Base-by-base conservation (phyloP, 176 grass and related monocot species). In the Triticum turgidum region DNA sequence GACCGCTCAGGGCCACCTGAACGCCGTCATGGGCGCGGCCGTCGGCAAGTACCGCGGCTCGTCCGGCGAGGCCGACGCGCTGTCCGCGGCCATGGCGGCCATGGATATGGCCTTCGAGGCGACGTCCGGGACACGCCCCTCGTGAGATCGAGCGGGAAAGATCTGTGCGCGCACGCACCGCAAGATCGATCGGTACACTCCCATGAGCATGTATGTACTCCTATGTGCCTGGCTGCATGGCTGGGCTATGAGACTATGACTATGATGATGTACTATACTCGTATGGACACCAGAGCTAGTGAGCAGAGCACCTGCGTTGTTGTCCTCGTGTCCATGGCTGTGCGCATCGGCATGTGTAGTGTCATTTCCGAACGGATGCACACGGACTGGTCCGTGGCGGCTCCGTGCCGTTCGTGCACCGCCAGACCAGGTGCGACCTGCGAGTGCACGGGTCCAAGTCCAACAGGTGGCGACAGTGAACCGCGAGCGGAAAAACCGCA, bases 91-190 rank as follows among this genome's bases (percentile, higher is more conserved):
- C 45, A 76, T 42, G 42, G 58, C 88, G 35, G 78, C 72, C 1
- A 80, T 93, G 79, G 84, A 83, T 7, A 37, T 30, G 77, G 88
- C 79, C 29, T 90, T 90, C 56, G 7, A 76, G 41, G 58, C 69
- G 6, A 85, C 70, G 25, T 35, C 35, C 37, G 34, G 25, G n/a
- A 24, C 27, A 59, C 27, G 0, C 4, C 79, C 22, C 13, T 61
- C 35, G 6, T 24, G 34, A 37, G 29, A 33, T 5, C 54, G 25
- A 76, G 47, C 73, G 5, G 24, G n/a, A 49, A 42, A 13, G 9
- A 51, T 41, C 41, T 3, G 13, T 41, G 37, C 21, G 38, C 35
- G 9, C 69, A 72, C 68, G 68, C 68, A 20, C 68, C 10, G 69
- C 37, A 21, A 73, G 11, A 25, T 29, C 22, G n/a, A 27, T 17